Base-by-base conservation (phyloP, 345 rosid species). In the Tarenaya hassleriana region DNA sequence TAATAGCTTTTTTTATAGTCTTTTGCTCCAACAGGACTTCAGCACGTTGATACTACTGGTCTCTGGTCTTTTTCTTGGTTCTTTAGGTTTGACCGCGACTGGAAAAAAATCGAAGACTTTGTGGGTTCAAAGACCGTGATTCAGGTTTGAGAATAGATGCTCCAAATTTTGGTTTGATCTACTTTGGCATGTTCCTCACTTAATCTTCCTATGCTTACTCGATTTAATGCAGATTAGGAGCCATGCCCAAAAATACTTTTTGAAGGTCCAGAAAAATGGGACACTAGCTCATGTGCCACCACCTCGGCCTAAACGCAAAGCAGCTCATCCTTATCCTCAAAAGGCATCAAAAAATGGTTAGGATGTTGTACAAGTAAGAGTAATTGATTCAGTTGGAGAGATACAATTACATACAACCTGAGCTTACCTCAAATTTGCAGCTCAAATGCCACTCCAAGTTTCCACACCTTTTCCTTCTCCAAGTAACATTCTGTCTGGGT, bases 91-190 rank as follows among this genome's bases (percentile, higher is more conserved):
- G 96, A 91, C 47, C 98, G 98, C 11, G 98, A 87, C 69, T 87
- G 96, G 98, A 91, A 91, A 67, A 91, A 87, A 69, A 91, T 87
- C 44, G 96, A 91, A 73, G 98, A 91, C 79, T 87, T 91, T 68
- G 95, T 91, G 43, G 94, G 96, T 53, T 84, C 98, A 5, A 91
- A 91, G 77, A 81, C 95, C n/a, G 98, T 91, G 44, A 91, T 87
- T 57, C 95, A 91, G 98, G 98, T 87, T 60, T 62, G 42, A 58
- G 41, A 18, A 24, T 46, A 64, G 7, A 54, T 45, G 19, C 18
- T 41, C 24, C 44, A 31, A 1, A 10, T 17, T 62, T 21, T 39
- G 32, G 17, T 33, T 16, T 0, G 34, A 34, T 10, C 38, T 48
- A 50, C 41, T 16, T 52, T 44, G 6, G 13, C 3, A 37, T 7